These are phyloP conservation scores for Cyberlindnera xylosilytica DNA, from an alignment of 805 yeast genomes.

Conservation along the genomic window DNA sequence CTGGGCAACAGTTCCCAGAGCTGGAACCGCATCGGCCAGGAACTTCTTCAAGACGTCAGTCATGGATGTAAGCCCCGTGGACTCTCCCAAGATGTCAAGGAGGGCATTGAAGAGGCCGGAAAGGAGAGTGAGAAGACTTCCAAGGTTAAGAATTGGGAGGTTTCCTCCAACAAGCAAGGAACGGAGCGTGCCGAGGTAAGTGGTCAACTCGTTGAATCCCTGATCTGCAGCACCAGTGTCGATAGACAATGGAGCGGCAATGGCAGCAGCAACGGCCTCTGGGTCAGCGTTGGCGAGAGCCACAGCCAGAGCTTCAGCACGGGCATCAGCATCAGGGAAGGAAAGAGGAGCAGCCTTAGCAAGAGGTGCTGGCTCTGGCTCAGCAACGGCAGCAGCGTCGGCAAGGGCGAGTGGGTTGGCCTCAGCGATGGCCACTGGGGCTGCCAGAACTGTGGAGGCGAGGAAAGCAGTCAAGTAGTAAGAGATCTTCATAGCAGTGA, in stretches of 20 bases:
- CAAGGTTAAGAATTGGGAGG: slow-evolving; percentile 6
- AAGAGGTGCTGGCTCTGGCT: too few species aligned
- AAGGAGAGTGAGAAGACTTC: slow-evolving; percentile 1
- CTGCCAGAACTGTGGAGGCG: too few species aligned
- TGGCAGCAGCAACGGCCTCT: neutral
- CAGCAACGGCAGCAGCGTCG: too few species aligned
- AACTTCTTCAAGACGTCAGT: slow-evolving; percentile 3
- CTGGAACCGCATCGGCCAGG: slow-evolving; percentile 5
- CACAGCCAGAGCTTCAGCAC: neutral
- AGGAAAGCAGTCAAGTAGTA: too few species aligned
- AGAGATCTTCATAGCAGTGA: too few species aligned
- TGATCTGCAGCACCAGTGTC: slow-evolving; percentile 1
- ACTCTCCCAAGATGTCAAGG: slow-evolving; percentile 7
- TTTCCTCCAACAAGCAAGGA: slow-evolving; percentile 2
- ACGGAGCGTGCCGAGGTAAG: slow-evolving; percentile 2
- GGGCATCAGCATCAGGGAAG: neutral
- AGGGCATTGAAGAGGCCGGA: slow-evolving; percentile 6
- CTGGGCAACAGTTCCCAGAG: slow-evolving; percentile 3
- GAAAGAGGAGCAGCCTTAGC: neutral
- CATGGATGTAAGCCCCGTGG: neutral
- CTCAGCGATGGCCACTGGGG: too few species aligned
- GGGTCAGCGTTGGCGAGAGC: slow-evolving; percentile 3
- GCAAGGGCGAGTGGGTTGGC: too few species aligned
- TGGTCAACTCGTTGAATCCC: slow-evolving; percentile 5
- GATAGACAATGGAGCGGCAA: slow-evolving; percentile 1